Conservation (phyloP, 495 filamentous ascomycete genomes). For the Penicillium samsonianum region DNA sequence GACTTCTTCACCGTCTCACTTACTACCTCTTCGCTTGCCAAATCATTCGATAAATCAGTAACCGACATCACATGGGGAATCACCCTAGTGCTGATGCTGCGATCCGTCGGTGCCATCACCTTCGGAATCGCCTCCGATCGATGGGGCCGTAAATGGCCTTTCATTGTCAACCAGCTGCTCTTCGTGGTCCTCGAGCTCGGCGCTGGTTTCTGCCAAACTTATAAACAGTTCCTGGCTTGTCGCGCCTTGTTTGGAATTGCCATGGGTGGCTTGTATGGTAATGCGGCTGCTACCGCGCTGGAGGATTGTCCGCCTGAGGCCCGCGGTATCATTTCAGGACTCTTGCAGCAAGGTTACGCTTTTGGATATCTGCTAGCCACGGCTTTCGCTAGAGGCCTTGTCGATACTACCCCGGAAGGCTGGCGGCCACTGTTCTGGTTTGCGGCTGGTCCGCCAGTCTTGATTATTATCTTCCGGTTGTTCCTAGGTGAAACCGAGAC, state of each 20-base stretch:
- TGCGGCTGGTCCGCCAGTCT: constrained; percentile 72
- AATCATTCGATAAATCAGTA: constrained; percentile 64
- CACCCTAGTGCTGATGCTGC: constrained; percentile 80
- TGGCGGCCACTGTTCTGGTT: constrained; percentile 91
- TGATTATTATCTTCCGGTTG: constrained; percentile 78
- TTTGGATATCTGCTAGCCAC: constrained; percentile 84
- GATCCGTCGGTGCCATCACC: constrained; percentile 85
- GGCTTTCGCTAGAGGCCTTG: constrained; percentile 71
- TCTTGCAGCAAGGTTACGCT: constrained; percentile 87
- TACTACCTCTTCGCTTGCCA: constrained; percentile 66
- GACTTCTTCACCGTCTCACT: constrained; percentile 91
- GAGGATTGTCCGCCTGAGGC: constrained; percentile 78
- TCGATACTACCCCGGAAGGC: constrained; percentile 69
- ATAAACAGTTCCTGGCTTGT: constrained; percentile 75
- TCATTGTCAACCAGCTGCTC: constrained; percentile 77
- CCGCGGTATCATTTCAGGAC: constrained; percentile 74
- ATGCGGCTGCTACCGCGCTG: constrained; percentile 80
- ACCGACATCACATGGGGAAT: constrained; percentile 90
- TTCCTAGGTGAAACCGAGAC: constrained; percentile 74
- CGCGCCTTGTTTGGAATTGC: constrained; percentile 85
- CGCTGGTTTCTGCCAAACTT: constrained; percentile 77
- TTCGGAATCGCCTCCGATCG: constrained; percentile 83
- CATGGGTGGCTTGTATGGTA: constrained; percentile 88
- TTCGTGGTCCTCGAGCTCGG: constrained; percentile 80
- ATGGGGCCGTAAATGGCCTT: constrained; percentile 87